Base-by-base conservation (phyloP, 305 asterid species). In the Galium porrigens region DNA sequence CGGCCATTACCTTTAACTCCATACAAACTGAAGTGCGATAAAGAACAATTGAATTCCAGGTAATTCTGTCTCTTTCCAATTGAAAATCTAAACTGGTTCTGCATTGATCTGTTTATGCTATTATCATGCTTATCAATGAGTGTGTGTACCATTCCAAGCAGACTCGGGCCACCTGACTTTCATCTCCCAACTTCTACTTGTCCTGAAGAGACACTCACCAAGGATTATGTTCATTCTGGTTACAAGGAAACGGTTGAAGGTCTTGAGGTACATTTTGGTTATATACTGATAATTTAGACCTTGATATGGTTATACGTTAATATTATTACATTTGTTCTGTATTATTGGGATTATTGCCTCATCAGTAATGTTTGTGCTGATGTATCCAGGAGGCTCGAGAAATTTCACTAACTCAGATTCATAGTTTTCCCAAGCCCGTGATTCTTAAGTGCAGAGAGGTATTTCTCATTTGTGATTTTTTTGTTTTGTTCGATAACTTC, bases 101-200 rank as follows among this genome's bases (percentile, higher is more conserved):
- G 57, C 29, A 22, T 41, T 0, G 32, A 5, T 56, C 15, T 42
- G 14, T 37, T 1, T 6, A 1, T 32, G 4, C 8, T 30, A 37
- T 64, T 32, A 70, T 51, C 33, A 37, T 55, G 27, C 48, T n/a
- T 51, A 52, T 32, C 67, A 20, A 30, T 20, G 11, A 11, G 20
- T 15, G 8, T 20, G 14, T 30, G 18, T 64, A n/a, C 60, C n/a
- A 51, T 68, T 66, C 63, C 27, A 17, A 17, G n/a, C 83, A 94
- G 99, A 70, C 94, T 94, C 70, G 96, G 94, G 70, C 94, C 94
- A 37, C 99, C 99, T 66, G 99, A 94, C 73, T 86, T 81, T 76
- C 89, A 84, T 76, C 92, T 95, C 0, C 97, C 77, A 74, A 81
- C 96, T 74, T 83, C 94, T 62, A 81, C 69, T 78, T 87, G 99